phyloP scores from a whole-genome alignment of 805 yeast genomes.

The Nakazawaea populi region DNA sequence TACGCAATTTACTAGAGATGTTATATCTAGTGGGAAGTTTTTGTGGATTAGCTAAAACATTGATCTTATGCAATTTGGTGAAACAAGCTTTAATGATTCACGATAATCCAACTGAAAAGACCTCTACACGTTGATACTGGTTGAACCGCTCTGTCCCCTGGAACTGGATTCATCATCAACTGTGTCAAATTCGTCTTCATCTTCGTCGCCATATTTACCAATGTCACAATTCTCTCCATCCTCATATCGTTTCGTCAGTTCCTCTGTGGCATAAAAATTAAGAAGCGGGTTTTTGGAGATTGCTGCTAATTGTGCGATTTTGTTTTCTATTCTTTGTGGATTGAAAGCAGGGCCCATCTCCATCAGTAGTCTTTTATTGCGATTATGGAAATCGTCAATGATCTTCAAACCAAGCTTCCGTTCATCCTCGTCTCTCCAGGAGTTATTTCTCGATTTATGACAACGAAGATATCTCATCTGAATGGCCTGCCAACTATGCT shows the following conservation, averaged over 20 bases:
- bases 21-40: no score
- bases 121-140: no score
- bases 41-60: no score
- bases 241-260: not conserved
- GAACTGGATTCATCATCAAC: not conserved
- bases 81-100: no score
- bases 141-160: no score
- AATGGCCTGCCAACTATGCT: constrained; percentile 39
- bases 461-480: constrained; percentile 40
- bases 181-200: constrained; percentile 3
- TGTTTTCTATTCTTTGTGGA: constrained; percentile 23
- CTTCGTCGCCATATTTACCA: constrained; percentile 3
- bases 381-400: constrained; percentile 32
- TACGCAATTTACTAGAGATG: not conserved
- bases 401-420: constrained; percentile 23
- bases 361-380: constrained; percentile 32
- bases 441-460: constrained; percentile 28
- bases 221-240: constrained; percentile 1
- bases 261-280: constrained; percentile 2
- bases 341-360: constrained; percentile 25
- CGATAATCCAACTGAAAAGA: no score
- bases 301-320: constrained; percentile 20
- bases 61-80: no score
- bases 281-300: not conserved
- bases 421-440: constrained; percentile 30